Evolutionary conservation across 83 land plant genomes (phyloP).

Genomic region (Isoetes engelmannii): DNA sequence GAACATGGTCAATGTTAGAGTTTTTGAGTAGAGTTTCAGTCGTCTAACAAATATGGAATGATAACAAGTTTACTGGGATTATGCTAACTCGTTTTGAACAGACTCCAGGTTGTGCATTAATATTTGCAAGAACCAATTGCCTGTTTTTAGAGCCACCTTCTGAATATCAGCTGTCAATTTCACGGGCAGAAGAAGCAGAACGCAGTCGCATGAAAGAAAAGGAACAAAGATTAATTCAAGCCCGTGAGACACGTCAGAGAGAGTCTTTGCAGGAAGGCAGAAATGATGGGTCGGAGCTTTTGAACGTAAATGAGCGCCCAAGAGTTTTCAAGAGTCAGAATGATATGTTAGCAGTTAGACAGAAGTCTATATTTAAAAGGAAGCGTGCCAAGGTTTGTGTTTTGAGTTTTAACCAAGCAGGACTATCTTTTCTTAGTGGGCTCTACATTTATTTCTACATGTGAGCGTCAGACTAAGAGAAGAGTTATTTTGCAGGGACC

Average conservation of each 20-base stretch:
- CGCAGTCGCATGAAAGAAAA: conserved; percentile 52
- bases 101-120: conserved; percentile 76
- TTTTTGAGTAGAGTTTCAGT: too few species aligned
- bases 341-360: conserved; percentile 20
- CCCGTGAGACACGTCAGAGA: conserved; percentile 18
- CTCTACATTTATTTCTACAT: neutral
- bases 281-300: conserved; percentile 5
- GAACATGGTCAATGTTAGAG: too few species aligned
- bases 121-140: conserved; percentile 57
- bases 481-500: conserved; percentile 49
- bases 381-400: conserved; percentile 64
- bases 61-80: too few species aligned
- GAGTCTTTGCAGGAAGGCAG: conserved; percentile 1
- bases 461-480: neutral
- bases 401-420: neutral
- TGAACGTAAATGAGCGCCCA: neutral
- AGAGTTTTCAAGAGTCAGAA: neutral
- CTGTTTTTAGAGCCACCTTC: conserved; percentile 78
- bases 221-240: conserved; percentile 39
- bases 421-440: neutral
- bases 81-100: conserved; percentile 14
- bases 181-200: conserved; percentile 46
- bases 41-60: too few species aligned
- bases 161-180: conserved; percentile 49
- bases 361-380: conserved; percentile 56